Percentiles rank a stretch among this genome's conserved stretches.
These are phyloP conservation scores for Colletotrichum costaricense DNA, from an alignment of 2,329 filamentous ascomycete species.

Conservation along the genomic window DNA sequence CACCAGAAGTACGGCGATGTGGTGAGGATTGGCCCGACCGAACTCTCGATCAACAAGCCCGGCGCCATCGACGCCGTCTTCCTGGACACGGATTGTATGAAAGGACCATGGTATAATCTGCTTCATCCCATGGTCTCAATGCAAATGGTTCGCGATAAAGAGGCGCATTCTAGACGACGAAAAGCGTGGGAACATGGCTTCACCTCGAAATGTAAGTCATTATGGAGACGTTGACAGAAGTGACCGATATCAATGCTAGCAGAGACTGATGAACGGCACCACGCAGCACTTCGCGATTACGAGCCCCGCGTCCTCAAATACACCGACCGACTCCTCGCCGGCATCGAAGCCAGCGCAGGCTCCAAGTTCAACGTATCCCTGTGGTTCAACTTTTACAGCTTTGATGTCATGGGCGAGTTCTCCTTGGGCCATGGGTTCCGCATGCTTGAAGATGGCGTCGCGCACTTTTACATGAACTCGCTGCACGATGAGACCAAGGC, in stretches of 20 bases:
- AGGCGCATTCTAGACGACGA: conserved; percentile 44
- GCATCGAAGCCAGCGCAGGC: conserved; percentile 31
- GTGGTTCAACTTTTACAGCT: conserved; percentile 49
- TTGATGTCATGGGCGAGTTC: conserved; percentile 54
- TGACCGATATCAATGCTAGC: neutral
- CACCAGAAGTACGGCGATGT: conserved; percentile 45
- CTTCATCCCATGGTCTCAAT: conserved; percentile 43
- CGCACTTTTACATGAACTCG: conserved; percentile 41
- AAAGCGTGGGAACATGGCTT: conserved; percentile 49
- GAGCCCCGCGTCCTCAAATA: conserved; percentile 42
- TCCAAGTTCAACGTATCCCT: conserved; percentile 41
- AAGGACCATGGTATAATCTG: conserved; percentile 48
- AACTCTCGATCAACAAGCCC: conserved; percentile 45
- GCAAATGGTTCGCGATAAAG: conserved; percentile 44
- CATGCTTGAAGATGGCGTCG: conserved; percentile 44
- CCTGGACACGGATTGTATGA: conserved; percentile 43
- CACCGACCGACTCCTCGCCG: conserved; percentile 38
- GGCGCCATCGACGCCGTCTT: conserved; percentile 41
- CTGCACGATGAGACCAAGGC: conserved; percentile 39
- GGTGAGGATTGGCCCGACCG: conserved; percentile 44
- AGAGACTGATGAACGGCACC: neutral
- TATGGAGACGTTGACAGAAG: fast-evolving
- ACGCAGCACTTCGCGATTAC: conserved; percentile 40
- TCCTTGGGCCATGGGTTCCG: conserved; percentile 49
- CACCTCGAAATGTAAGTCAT: conserved; percentile 39